Conservation (phyloP, 306 rosid genomes). For the Glycine soja region DNA sequence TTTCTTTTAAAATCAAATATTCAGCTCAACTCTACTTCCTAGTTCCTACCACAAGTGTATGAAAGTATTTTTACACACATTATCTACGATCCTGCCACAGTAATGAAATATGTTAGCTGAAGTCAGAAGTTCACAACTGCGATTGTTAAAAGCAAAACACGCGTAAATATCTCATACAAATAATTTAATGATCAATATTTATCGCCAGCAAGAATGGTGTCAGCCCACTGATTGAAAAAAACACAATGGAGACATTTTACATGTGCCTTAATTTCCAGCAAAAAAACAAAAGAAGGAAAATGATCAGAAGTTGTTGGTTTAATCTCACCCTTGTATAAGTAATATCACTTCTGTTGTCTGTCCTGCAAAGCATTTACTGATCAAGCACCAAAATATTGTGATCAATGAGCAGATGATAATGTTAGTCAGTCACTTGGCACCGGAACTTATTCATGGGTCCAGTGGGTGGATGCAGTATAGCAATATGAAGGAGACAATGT, state of each 20-base stretch:
- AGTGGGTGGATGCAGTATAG: constrained; percentile 14
- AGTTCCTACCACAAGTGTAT: background rate
- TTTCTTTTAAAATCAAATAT: background rate
- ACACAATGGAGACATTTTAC: constrained; percentile 37
- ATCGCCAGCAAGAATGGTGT: constrained; percentile 36
- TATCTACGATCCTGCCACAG: background rate
- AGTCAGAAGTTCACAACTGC: background rate
- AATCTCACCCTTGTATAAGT: constrained; percentile 40
- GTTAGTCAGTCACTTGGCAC: constrained; percentile 26
- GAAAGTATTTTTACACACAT: background rate
- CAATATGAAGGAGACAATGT: constrained; percentile 11
- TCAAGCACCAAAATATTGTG: constrained; percentile 39
- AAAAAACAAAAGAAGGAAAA: constrained; percentile 25
- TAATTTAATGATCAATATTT: constrained; percentile 37
- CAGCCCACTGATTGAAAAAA: constrained; percentile 44
- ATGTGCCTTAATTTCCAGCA: constrained; percentile 44
- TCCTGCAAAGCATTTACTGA: constrained; percentile 24
- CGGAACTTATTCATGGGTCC: constrained; percentile 22
- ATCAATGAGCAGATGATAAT: constrained; percentile 34
- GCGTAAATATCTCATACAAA: constrained; percentile 22
- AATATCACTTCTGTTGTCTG: constrained; percentile 27
- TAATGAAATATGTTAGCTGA: constrained; percentile 20
- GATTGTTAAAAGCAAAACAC: constrained; percentile 18
- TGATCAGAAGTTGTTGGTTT: background rate
- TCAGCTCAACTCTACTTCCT: background rate